phyloP scores from a whole-genome alignment of 2,329 filamentous ascomycete genomes.

The Colletotrichum agaves region DNA sequence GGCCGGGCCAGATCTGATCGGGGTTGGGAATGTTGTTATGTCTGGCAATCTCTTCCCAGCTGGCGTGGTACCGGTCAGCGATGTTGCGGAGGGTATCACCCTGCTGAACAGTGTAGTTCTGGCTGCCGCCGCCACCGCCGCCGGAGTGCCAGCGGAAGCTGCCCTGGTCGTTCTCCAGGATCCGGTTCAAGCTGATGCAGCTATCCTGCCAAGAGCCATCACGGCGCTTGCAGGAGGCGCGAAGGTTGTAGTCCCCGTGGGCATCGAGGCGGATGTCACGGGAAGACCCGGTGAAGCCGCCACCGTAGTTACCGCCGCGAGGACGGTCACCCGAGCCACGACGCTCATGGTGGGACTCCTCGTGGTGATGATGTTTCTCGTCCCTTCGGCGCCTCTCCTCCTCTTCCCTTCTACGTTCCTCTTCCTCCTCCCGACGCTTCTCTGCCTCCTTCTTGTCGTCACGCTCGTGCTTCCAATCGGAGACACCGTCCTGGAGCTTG shows the following conservation, averaged over 20 bases:
- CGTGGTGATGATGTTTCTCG: conserved; percentile 6
- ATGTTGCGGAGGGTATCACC: conserved; percentile 56
- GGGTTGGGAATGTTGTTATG: conserved; percentile 53
- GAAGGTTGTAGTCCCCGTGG: conserved; percentile 48
- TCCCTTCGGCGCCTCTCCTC: conserved; percentile 41
- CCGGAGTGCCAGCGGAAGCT: conserved; percentile 50
- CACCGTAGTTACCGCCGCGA: conserved; percentile 46
- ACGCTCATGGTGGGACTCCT: conserved; percentile 37
- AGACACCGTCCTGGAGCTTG: conserved; percentile 53
- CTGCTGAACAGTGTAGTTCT: conserved; percentile 50
- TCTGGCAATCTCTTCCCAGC: conserved; percentile 52
- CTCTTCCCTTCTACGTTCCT: conserved; percentile 41
- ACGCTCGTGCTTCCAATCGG: conserved; percentile 52
- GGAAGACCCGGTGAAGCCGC: conserved; percentile 44
- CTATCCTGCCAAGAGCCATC: conserved; percentile 49
- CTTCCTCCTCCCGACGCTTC: conserved; percentile 37
- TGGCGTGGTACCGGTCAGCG: conserved; percentile 45
- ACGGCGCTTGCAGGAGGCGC: conserved; percentile 46
- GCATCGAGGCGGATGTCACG: conserved; percentile 49
- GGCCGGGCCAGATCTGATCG: conserved; percentile 55
- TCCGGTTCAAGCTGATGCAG: conserved; percentile 48
- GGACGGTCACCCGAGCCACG: conserved; percentile 36
- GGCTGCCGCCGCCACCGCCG: conserved; percentile 40
- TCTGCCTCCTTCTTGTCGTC: conserved; percentile 52
- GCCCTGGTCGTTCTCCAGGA: conserved; percentile 50